A percentile compares a stretch with the other conserved stretches of the same genome.
Conservation (phyloP, 352 stramenopile species). For the Globisporangium barbulae region DNA sequence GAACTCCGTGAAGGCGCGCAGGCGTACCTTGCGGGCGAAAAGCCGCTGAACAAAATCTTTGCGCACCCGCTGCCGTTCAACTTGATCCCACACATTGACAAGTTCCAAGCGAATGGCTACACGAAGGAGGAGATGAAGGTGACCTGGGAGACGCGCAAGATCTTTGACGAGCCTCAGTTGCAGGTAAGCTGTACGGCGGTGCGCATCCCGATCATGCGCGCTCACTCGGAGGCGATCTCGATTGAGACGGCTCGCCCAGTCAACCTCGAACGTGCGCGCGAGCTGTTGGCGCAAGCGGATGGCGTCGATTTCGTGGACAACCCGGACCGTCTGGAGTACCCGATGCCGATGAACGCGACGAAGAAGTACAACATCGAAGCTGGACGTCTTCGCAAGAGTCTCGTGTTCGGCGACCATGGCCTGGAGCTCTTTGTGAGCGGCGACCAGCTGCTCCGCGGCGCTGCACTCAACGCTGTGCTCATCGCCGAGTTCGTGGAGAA, state of each 20-base stretch:
- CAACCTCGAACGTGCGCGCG: conserved; percentile 76
- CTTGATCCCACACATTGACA: conserved; percentile 99
- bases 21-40: conserved; percentile 74
- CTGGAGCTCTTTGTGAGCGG: conserved; percentile 98
- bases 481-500: conserved; percentile 93
- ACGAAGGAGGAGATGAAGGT: conserved; percentile 99
- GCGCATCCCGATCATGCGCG: conserved; percentile 95
- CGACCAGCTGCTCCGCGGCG: conserved; percentile 96
- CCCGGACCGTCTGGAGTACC: conserved; percentile 84
- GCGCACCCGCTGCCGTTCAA: conserved; percentile 98
- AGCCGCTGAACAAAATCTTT: conserved; percentile 91
- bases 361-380: conserved; percentile 99
- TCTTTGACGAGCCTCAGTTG: conserved; percentile 89
- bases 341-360: conserved; percentile 97
- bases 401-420: conserved; percentile 95
- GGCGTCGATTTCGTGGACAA: conserved; percentile 95
- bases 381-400: conserved; percentile 90
- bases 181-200: conserved; percentile 93
- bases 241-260: conserved; percentile 93
- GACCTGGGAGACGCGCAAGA: conserved; percentile 98
- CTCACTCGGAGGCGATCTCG: conserved; percentile 96
- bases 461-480: conserved; percentile 96
- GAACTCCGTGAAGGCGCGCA: conserved; percentile 90
- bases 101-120: conserved; percentile 98
- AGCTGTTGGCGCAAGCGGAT: conserved; percentile 80